phyloP scores from a whole-genome alignment of 331 rosid genomes.

The Malus hybrid region DNA sequence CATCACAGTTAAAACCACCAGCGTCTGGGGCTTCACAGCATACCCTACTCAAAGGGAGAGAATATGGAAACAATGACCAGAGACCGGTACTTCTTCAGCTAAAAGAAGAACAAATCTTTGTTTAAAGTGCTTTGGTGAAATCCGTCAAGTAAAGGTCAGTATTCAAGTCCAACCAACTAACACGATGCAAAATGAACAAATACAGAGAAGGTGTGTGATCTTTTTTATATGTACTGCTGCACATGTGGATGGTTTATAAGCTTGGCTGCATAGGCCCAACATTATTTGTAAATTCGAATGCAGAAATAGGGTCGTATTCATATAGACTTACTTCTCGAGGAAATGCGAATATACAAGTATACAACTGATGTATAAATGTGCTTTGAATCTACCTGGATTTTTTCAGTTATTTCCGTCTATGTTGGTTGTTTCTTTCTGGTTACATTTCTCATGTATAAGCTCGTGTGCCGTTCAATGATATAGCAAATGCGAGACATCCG shows the following conservation, averaged over 20 bases:
- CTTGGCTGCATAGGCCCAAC: not conserved
- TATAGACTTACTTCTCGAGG: not conserved
- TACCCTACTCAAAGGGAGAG: slow-evolving; percentile 47
- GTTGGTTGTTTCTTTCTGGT: too few species aligned
- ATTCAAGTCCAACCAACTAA: slow-evolving; percentile 24
- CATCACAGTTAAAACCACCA: slow-evolving; percentile 40
- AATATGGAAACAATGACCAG: slow-evolving; percentile 46
- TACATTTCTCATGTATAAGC: not conserved
- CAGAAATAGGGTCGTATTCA: not conserved
- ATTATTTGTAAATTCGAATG: slow-evolving; percentile 5
- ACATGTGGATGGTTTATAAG: slow-evolving; percentile 1
- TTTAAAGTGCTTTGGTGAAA: slow-evolving; percentile 17
- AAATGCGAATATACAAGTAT: not conserved
- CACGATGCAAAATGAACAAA: slow-evolving; percentile 5
- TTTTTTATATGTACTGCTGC: not conserved
- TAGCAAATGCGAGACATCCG: not conserved
- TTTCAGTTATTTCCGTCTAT: not conserved
- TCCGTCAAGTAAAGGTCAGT: slow-evolving; percentile 15
- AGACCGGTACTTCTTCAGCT: slow-evolving; percentile 64
- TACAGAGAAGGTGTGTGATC: slow-evolving; percentile 13
- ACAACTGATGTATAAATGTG: not conserved
- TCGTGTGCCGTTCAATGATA: not conserved
- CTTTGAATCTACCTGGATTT: not conserved
- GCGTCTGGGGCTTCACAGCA: slow-evolving; percentile 45
- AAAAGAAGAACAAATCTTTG: slow-evolving; percentile 69